Percentiles rank a stretch among this genome's conserved stretches.
These are phyloP conservation scores for Geotrichum histeridarum DNA, from an alignment of 1,139 yeast genomes.

Conservation along the genomic window DNA sequence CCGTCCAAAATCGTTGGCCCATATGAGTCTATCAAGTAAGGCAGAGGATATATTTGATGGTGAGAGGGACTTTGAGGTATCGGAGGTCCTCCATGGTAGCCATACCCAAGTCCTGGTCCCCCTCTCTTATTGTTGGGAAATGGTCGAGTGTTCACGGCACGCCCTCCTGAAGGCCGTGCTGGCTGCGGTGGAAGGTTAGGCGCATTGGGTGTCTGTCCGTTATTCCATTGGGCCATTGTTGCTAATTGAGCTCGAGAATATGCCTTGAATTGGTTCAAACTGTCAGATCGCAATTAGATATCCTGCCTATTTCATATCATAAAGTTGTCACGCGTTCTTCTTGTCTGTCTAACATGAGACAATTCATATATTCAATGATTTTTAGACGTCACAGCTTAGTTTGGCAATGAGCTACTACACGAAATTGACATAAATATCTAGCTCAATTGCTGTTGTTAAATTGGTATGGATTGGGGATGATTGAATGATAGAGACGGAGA, in stretches of 20 bases:
- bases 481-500: too few relatives aligned
- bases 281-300: too few relatives aligned
- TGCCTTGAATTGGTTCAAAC: too few relatives aligned
- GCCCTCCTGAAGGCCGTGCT: neutral
- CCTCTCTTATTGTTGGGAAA: neutral
- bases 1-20: conserved; percentile 10
- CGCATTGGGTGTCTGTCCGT: neutral
- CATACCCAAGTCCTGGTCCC: neutral
- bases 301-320: too few relatives aligned
- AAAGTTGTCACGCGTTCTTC: too few relatives aligned
- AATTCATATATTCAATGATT: too few relatives aligned
- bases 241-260: neutral
- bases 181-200: neutral
- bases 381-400: too few relatives aligned
- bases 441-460: too few relatives aligned
- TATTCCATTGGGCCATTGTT: conserved; percentile 11
- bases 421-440: too few relatives aligned
- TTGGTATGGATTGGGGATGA: too few relatives aligned
- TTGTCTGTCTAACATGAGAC: too few relatives aligned
- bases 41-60: neutral
- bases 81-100: neutral
- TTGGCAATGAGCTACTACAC: too few relatives aligned
- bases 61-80: neutral
- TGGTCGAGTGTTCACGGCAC: neutral
- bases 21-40: conserved; percentile 2